These are phyloP conservation scores for Prosopis cineraria DNA, from an alignment of 306 rosid species.

Conservation along the genomic window DNA sequence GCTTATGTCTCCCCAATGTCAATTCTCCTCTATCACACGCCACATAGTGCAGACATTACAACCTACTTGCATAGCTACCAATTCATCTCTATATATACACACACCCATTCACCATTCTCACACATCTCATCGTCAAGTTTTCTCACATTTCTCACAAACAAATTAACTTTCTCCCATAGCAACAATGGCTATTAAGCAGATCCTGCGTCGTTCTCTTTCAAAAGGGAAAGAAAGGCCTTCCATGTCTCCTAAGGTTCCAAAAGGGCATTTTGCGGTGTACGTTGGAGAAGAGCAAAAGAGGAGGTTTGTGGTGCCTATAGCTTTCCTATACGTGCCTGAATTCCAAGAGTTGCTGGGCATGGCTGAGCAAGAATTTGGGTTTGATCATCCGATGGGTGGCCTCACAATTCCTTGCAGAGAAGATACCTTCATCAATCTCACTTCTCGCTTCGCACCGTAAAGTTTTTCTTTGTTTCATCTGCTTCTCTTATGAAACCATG, in stretches of 20 bases:
- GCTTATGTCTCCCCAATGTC: slow-evolving; percentile 4
- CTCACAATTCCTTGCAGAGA: slow-evolving; percentile 46
- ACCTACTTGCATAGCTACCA: background rate
- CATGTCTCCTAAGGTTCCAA: slow-evolving; percentile 21
- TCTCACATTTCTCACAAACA: slow-evolving; percentile 3
- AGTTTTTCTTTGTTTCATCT: no score
- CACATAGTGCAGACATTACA: background rate
- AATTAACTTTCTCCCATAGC: background rate
- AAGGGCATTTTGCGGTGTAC: slow-evolving; percentile 38
- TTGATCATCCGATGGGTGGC: slow-evolving; percentile 48
- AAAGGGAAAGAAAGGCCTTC: slow-evolving; percentile 1
- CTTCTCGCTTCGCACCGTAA: slow-evolving; percentile 24
- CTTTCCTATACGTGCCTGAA: slow-evolving; percentile 39
- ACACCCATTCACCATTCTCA: background rate
- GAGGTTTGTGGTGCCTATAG: slow-evolving; percentile 42
- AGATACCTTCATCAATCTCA: slow-evolving; percentile 35
- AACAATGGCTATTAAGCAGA: slow-evolving; percentile 28
- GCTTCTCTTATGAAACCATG: no score
- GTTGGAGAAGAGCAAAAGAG: slow-evolving; percentile 43
- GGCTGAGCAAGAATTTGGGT: slow-evolving; percentile 46
- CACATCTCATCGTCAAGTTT: background rate
- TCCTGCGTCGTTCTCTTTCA: slow-evolving; percentile 27
- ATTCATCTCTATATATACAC: slow-evolving; percentile 18
- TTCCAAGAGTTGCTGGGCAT: slow-evolving; percentile 39
- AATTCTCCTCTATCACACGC: background rate